These are phyloP conservation scores for Yarrowia alimentaria DNA, from an alignment of 805 yeast species.

Conservation along the genomic window DNA sequence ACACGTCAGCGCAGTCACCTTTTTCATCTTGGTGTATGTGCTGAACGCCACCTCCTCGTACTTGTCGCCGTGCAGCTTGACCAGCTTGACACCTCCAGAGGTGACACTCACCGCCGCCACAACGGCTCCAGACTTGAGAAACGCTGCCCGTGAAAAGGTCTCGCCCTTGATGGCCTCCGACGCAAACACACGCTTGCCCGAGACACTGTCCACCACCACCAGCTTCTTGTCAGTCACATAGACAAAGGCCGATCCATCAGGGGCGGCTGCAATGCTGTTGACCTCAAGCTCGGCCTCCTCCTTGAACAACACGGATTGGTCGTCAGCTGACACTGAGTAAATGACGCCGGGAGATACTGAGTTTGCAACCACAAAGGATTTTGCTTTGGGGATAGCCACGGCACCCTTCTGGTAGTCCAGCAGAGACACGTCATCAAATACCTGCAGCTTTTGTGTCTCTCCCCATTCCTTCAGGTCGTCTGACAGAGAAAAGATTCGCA, in stretches of 20 bases:
- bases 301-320: conserved; percentile 42
- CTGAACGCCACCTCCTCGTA: conserved; percentile 2
- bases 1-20: conserved; percentile 50
- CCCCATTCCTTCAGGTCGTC: conserved; percentile 37
- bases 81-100: too few relatives aligned
- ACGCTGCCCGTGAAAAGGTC: conserved; percentile 8
- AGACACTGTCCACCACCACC: conserved; percentile 46
- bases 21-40: conserved; percentile 31
- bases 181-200: conserved; percentile 35
- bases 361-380: conserved; percentile 66
- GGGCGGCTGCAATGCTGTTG: conserved; percentile 64
- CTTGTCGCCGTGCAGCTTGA: conserved; percentile 9
- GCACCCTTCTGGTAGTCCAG: conserved; percentile 63
- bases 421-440: conserved; percentile 47
- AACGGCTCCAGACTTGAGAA: conserved; percentile 1
- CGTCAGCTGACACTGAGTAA: conserved; percentile 57
- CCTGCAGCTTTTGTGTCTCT: conserved; percentile 52
- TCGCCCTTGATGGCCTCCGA: conserved; percentile 22
- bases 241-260: conserved; percentile 62
- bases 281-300: conserved; percentile 53
- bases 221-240: conserved; percentile 59
- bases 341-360: conserved; percentile 63
- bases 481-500: conserved; percentile 54
- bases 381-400: conserved; percentile 55
- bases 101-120: too few relatives aligned